These are phyloP conservation scores for Grammothele lineata DNA, from an alignment of 768 basidiomycete genomes.

Conservation along the genomic window DNA sequence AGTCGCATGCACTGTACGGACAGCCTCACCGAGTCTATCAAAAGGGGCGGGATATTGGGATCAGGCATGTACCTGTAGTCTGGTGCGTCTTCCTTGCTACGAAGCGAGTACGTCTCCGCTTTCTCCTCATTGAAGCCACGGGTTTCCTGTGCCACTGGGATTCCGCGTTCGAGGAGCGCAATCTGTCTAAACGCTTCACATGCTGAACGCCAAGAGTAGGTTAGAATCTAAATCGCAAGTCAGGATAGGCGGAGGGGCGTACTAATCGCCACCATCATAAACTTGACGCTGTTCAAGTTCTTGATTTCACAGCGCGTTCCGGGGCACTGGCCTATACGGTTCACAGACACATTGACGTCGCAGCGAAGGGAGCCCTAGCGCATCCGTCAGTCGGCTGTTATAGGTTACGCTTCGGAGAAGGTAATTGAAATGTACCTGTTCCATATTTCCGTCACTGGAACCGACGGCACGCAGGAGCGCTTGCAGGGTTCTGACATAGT, in stretches of 20 bases:
- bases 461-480: conserved; percentile 77
- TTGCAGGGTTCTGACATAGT: conserved; percentile 82
- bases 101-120: conserved; percentile 75
- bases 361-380: conserved; percentile 86
- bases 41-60: conserved; percentile 79
- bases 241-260: conserved; percentile 17
- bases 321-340: conserved; percentile 52
- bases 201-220: conserved; percentile 36
- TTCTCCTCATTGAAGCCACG: conserved; percentile 83
- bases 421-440: conserved; percentile 77
- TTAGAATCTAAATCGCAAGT: neutral
- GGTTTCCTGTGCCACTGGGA: conserved; percentile 73
- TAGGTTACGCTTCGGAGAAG: too few relatives aligned
- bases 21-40: conserved; percentile 38
- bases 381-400: too few relatives aligned
- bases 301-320: conserved; percentile 95
- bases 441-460: conserved; percentile 95
- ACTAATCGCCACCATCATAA: conserved; percentile 86
- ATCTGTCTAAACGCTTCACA: conserved; percentile 83
- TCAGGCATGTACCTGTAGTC: conserved; percentile 99
- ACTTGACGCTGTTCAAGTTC: conserved; percentile 89
- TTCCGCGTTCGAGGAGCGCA: conserved; percentile 40
- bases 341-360: conserved; percentile 93
- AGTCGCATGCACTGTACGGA: neutral
- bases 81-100: conserved; percentile 90